Conservation (phyloP, 331 rosid species). For the Malus hybrid region DNA sequence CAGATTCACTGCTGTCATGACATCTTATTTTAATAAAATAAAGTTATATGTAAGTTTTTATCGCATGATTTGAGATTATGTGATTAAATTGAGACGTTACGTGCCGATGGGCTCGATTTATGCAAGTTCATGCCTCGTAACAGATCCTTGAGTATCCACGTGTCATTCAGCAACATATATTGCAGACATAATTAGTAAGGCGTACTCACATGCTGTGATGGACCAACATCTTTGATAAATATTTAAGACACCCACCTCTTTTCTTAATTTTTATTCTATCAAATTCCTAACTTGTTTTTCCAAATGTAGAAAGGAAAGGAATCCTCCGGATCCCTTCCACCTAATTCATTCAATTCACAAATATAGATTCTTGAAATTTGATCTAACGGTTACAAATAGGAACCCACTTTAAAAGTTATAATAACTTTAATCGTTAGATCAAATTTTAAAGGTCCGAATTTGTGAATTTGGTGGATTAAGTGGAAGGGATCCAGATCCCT, state of each 20-base stretch:
- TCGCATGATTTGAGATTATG: accelerated
- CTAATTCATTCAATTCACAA: too few relatives aligned
- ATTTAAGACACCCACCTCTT: background rate
- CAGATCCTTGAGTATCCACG: background rate
- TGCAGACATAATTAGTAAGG: background rate
- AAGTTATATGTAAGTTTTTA: accelerated
- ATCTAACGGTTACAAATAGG: too few relatives aligned
- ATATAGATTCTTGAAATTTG: too few relatives aligned
- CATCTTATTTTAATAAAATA: too few relatives aligned
- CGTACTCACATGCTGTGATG: background rate
- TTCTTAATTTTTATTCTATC: background rate
- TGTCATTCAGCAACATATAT: background rate
- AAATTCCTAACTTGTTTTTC: background rate
- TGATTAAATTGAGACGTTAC: too few relatives aligned
- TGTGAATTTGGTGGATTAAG: too few relatives aligned
- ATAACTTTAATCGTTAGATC: too few relatives aligned
- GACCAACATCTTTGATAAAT: background rate
- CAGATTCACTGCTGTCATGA: background rate
- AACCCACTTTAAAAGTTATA: too few relatives aligned
- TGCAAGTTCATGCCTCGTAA: background rate
- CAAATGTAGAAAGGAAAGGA: too few relatives aligned
- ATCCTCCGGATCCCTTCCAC: too few relatives aligned
- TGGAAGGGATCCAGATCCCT: too few relatives aligned
- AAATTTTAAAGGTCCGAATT: too few relatives aligned
- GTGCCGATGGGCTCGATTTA: accelerated